Evolutionary conservation across 305 asterid species (phyloP).

Genomic region (Andrographis paniculata): DNA sequence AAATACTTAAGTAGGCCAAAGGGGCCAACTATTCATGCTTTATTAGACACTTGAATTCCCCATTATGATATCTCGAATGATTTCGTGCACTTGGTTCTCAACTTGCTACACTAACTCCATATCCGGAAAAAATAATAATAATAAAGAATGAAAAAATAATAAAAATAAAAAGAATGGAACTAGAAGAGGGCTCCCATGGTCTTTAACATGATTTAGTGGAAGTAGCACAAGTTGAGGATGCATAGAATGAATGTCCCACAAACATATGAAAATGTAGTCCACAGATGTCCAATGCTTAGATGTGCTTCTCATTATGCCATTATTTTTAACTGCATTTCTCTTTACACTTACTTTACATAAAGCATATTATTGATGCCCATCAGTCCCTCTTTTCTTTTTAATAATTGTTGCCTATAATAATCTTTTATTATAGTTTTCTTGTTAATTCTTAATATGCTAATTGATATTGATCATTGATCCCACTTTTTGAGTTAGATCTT

Average conservation of each 20-base stretch:
- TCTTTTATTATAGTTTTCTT: neutral
- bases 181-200: neutral
- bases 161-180: neutral
- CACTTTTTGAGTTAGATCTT: neutral
- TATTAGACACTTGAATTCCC: neutral
- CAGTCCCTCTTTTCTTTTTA: neutral
- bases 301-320: constrained; percentile 9
- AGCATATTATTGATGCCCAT: constrained; percentile 1
- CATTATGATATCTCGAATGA: constrained; percentile 5
- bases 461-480: neutral
- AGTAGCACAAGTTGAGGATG: constrained; percentile 8
- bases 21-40: too few relatives aligned
- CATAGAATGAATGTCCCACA: constrained; percentile 6
- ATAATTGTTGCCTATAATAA: neutral
- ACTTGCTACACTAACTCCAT: constrained; percentile 5
- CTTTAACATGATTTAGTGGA: neutral
- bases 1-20: neutral
- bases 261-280: constrained; percentile 3
- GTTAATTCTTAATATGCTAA: neutral
- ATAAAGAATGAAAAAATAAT: constrained; percentile 2
- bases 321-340: constrained; percentile 10
- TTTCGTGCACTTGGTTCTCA: constrained; percentile 5
- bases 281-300: neutral
- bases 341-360: constrained; percentile 2
- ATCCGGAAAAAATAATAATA: constrained; percentile 5